Base-by-base conservation (phyloP, 1,139 yeast genomes). In the Nematodospora anomalae region DNA sequence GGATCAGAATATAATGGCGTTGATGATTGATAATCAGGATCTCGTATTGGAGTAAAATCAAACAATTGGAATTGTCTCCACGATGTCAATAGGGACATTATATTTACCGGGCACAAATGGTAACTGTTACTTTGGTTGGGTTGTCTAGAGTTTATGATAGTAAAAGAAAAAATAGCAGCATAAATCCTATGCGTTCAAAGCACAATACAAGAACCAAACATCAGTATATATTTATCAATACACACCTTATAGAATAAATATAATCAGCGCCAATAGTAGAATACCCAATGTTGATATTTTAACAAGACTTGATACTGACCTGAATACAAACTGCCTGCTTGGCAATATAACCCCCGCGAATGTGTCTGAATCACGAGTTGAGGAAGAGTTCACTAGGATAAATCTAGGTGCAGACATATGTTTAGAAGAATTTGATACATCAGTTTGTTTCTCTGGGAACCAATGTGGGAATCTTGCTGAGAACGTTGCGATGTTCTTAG, bases 31-130 rank as follows among this genome's bases (percentile, higher is more conserved):
- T 75, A 72, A 42, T 75, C 67, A 6, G 97, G 97, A 56, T 92
- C 97, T 46, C 81, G 68, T 25, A 92, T 83, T 4, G 97, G 97
- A 1, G 81, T 73, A 32, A 79, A 73, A 40, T 89, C 96, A 58
- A 86, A 89, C 60, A 92, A 83, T 48, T 86, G 90, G 61, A 92
- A 86, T 51, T 86, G 96, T 43, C 94, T 73, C 96, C 96, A 89
- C 20, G 80, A 64, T 11, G 72, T 43, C 8, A 59, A 53, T 18
- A 56, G 33, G 1, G 61, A 49, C 57, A 37, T 37, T 21, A 16
- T n/a, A 9, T n/a, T 16, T 28, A 15, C n/a, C 10, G 20, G 16
- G 20, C 20, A 13, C 30, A 15, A 27, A 27, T 15, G 9, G 22
- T n/a, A n/a, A 13, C 8, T 5, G n/a, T 10, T 9, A 23, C 6